Evolutionary conservation across 2,329 filamentous ascomycete species (phyloP).

Genomic region (Cercospora sesami): DNA sequence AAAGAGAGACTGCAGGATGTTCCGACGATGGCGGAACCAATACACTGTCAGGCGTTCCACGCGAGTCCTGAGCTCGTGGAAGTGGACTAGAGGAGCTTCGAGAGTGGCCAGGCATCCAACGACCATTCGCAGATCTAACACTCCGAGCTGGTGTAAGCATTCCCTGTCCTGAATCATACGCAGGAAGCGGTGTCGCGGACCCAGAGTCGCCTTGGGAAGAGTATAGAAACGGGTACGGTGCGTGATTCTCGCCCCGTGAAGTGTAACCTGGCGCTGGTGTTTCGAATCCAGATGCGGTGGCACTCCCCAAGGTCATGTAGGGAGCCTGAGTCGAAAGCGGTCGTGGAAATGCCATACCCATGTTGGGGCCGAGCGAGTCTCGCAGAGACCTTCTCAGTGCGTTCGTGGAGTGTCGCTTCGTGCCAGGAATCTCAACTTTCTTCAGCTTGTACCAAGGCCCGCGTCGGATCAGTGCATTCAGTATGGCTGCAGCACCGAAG

Average conservation of each 20-base stretch:
- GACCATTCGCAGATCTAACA: conserved; percentile 6
- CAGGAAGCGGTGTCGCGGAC: conserved; percentile 21
- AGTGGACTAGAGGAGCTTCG: conserved; percentile 14
- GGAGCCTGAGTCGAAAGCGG: conserved; percentile 8
- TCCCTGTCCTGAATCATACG: conserved; percentile 18
- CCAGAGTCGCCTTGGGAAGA: conserved; percentile 16
- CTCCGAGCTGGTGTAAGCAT: conserved; percentile 2
- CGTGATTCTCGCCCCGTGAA: conserved; percentile 12
- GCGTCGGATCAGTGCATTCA: conserved; percentile 34
- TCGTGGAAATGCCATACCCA: conserved; percentile 12
- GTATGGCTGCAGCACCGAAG: conserved; percentile 31
- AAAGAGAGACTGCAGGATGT: background rate
- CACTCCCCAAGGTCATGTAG: conserved; percentile 1
- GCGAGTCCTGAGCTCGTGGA: background rate
- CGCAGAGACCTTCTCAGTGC: conserved; percentile 25
- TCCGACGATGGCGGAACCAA: conserved; percentile 1
- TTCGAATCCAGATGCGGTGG: conserved; percentile 15
- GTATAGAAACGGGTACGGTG: background rate
- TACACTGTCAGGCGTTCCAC: background rate
- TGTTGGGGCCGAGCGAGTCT: conserved; percentile 18
- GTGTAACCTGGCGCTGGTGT: conserved; percentile 28
- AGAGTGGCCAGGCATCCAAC: conserved; percentile 7
- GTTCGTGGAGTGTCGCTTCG: conserved; percentile 19
- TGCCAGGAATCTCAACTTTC: conserved; percentile 25
- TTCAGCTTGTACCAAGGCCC: conserved; percentile 33